Evolutionary conservation across 2,329 filamentous ascomycete genomes (phyloP).

Genomic region (Elsinoe necatrix): DNA sequence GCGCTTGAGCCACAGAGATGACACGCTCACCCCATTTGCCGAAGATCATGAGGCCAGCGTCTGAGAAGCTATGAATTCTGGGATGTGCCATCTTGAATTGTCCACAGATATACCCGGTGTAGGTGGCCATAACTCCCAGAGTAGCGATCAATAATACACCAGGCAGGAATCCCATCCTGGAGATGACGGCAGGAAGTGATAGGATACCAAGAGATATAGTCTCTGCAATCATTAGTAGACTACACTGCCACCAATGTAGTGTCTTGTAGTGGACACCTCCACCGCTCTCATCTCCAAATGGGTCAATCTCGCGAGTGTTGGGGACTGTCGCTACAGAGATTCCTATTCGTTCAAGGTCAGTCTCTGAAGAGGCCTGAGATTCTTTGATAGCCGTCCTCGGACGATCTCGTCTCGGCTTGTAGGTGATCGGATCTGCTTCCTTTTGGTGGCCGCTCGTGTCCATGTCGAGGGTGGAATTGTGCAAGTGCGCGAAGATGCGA

Average conservation of each 20-base stretch:
- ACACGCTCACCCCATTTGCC: conserved; percentile 55
- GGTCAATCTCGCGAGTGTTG: conserved; percentile 5
- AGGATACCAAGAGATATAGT: conserved; percentile 51
- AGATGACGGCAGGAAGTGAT: conserved; percentile 46
- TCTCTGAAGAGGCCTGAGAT: background rate
- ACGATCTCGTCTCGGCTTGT: background rate
- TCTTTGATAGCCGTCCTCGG: background rate
- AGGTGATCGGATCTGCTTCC: background rate
- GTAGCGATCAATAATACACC: conserved; percentile 46
- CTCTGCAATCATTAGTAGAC: conserved; percentile 48
- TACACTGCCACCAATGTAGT: conserved; percentile 18
- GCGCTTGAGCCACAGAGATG: conserved; percentile 51
- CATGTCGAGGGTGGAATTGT: too few relatives aligned
- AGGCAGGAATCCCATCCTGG: conserved; percentile 38
- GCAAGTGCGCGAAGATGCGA: too few relatives aligned
- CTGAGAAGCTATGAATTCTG: conserved; percentile 56
- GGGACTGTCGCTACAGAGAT: background rate
- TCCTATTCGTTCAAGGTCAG: background rate
- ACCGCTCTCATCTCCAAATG: conserved; percentile 18
- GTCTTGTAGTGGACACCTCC: conserved; percentile 31
- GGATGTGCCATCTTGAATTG: conserved; percentile 51
- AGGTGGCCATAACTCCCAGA: conserved; percentile 50
- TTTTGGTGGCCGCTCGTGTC: background rate
- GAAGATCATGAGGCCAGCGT: conserved; percentile 55
- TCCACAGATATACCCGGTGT: conserved; percentile 52